Evolutionary conservation across 805 yeast species (phyloP).

Genomic region (Metschnikowia orientalis): DNA sequence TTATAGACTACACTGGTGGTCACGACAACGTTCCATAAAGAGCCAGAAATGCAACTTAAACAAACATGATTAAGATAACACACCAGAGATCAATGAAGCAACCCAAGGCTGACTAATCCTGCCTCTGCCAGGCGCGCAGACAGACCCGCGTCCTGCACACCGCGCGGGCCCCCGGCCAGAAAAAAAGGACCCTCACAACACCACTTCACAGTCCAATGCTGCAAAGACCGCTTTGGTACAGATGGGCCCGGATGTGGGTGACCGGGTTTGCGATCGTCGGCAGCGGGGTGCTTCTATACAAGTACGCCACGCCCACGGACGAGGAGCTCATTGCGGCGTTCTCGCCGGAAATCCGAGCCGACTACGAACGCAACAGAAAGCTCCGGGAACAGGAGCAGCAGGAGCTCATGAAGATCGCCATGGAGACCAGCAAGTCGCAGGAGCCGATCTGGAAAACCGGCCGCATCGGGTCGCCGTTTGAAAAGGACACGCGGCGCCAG

Average conservation of each 20-base stretch:
- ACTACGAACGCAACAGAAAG: conserved; percentile 61
- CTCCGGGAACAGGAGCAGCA: conserved; percentile 65
- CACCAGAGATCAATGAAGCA: too few species aligned
- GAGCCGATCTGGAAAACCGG: conserved; percentile 87
- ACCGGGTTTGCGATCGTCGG: conserved; percentile 67
- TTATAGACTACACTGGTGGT: too few species aligned
- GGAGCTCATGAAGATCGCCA: conserved; percentile 63
- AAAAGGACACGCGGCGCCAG: conserved; percentile 35
- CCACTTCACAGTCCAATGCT: too few species aligned
- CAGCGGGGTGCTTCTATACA: conserved; percentile 65
- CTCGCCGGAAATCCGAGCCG: conserved; percentile 79
- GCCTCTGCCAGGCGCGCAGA: too few species aligned
- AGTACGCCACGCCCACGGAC: conserved; percentile 79
- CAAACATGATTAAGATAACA: too few species aligned
- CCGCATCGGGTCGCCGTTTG: conserved; percentile 65
- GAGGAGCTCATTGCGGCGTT: conserved; percentile 68
- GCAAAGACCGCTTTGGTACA: conserved; percentile 41
- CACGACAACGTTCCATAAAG: too few species aligned
- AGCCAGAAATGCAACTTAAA: too few species aligned
- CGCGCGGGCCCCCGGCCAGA: too few species aligned
- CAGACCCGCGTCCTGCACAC: too few species aligned
- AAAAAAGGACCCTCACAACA: too few species aligned
- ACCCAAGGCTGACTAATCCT: too few species aligned
- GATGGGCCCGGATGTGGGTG: conserved; percentile 55
- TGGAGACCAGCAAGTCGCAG: conserved; percentile 57